phyloP scores from a whole-genome alignment of 148 eudicot genomes.

The Diospyros lotus region DNA sequence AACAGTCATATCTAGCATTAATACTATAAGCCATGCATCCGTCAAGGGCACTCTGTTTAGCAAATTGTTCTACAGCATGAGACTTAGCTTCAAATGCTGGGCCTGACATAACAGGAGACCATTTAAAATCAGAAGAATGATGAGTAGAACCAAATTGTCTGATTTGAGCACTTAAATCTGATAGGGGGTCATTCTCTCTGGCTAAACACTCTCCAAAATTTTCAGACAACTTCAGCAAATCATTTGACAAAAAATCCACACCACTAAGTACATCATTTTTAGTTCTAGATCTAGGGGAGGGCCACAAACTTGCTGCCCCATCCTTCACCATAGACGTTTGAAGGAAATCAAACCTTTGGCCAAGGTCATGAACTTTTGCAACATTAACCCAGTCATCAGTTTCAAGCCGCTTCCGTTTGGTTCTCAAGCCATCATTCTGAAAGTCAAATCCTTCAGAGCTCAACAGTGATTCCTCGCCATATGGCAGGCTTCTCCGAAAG shows the following conservation, averaged over 20 bases:
- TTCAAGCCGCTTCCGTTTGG: constrained; percentile 21
- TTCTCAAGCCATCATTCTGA: constrained; percentile 24
- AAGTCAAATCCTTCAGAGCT: constrained; percentile 31
- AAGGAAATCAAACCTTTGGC: constrained; percentile 15
- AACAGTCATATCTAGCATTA: constrained; percentile 17
- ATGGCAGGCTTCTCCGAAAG: constrained; percentile 22
- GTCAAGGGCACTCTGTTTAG: constrained; percentile 22
- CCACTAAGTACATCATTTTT: constrained; percentile 23
- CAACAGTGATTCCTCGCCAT: constrained; percentile 19
- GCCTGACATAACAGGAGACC: constrained; percentile 29
- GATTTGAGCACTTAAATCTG: constrained; percentile 10
- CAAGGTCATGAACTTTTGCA: constrained; percentile 18
- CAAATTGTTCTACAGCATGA: constrained; percentile 26
- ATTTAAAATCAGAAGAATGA: constrained; percentile 19
- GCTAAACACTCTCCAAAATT: constrained; percentile 11
- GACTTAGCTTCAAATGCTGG: constrained; percentile 18
- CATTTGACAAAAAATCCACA: constrained; percentile 15
- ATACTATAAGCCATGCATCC: constrained; percentile 19
- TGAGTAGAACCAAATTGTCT: constrained; percentile 20
- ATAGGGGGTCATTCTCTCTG: constrained; percentile 17
- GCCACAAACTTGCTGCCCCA: constrained; percentile 23
- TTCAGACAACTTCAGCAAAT: constrained; percentile 14
- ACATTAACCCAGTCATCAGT: constrained; percentile 24
- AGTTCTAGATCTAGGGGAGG: constrained; percentile 10
- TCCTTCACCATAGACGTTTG: constrained; percentile 19